These are phyloP conservation scores for Mycena chlorophos DNA, from an alignment of 768 basidiomycete species.

Conservation along the genomic window DNA sequence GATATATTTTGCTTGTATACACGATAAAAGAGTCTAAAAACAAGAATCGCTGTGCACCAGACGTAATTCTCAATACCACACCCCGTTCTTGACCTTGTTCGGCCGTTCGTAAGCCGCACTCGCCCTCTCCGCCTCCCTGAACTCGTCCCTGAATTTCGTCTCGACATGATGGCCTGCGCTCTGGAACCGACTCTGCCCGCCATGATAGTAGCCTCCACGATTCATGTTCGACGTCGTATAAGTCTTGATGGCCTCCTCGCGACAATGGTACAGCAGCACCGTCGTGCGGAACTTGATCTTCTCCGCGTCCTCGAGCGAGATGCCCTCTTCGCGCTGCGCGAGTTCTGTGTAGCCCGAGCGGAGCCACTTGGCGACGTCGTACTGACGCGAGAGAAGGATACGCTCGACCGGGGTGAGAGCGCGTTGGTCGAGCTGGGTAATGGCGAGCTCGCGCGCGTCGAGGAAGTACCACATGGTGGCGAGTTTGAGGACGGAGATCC, in stretches of 20 bases:
- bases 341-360: constrained; percentile 30
- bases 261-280: constrained; percentile 11
- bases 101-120: background rate
- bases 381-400: constrained; percentile 31
- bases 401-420: constrained; percentile 27
- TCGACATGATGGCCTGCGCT: background rate
- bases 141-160: background rate
- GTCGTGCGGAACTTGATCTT: constrained; percentile 13
- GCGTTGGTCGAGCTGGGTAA: constrained; percentile 22
- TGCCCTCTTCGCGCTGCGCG: constrained; percentile 23
- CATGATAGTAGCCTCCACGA: background rate
- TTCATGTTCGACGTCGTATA: background rate
- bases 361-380: constrained; percentile 36
- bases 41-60: too few relatives aligned
- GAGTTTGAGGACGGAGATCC: constrained; percentile 33
- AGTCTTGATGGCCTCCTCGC: constrained; percentile 4
- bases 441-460: constrained; percentile 26
- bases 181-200: background rate
- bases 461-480: constrained; percentile 34
- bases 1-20: too few relatives aligned
- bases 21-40: too few relatives aligned
- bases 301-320: constrained; percentile 23
- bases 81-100: too few relatives aligned
- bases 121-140: background rate
- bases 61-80: too few relatives aligned